Base-by-base conservation (phyloP, 257 asterid species). In the Lycium ferocissimum region DNA sequence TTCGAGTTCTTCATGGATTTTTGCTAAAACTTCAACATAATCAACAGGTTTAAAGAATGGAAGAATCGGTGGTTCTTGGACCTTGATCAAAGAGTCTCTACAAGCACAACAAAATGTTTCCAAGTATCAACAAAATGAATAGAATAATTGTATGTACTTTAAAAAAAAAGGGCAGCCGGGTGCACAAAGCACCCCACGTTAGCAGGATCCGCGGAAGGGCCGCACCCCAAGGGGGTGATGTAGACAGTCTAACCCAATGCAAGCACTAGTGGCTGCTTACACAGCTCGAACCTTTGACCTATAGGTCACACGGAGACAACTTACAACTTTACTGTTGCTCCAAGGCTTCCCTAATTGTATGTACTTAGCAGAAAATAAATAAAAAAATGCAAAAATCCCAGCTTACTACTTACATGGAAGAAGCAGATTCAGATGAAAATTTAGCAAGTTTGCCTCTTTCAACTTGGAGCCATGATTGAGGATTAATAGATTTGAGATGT, bases 381-480 rank as follows among this genome's bases (percentile, higher is more conserved):
- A 26, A 72, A 37, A 26, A 85, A 3, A 62, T 14, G 67, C 9
- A 83, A 83, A 26, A 83, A 18, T n/a, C 18, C 4, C 20, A 83
- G 80, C 43, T 83, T 9, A 85, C 95, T 83, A 85, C 95, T 83
- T 91, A 94, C 99, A 94, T 90, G 63, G 99, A 94, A 84, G 98
- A 93, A 79, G 95, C 91, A 54, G 96, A 89, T 80, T 91, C 91
- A 12, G 91, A 86, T n/a, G 94, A 90, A 56, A 89, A 86, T 86
- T 95, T 93, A 17, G 98, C 75, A 75, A 90, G 95, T 85, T 97
- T 95, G 56, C 99, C 99, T 92, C 98, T 93, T 89, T 97, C 99
- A 87, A 94, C 99, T 89, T 95, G 99, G 87, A 97, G 96, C 98
- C 99, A 97, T 85, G 98, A 92, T 90, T 97, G 99, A 40, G 98